A percentile compares a stretch with the other conserved stretches of the same genome.
Evolutionary conservation across 495 filamentous ascomycete genomes (phyloP).

Genomic region (Oidiodendron maius): DNA sequence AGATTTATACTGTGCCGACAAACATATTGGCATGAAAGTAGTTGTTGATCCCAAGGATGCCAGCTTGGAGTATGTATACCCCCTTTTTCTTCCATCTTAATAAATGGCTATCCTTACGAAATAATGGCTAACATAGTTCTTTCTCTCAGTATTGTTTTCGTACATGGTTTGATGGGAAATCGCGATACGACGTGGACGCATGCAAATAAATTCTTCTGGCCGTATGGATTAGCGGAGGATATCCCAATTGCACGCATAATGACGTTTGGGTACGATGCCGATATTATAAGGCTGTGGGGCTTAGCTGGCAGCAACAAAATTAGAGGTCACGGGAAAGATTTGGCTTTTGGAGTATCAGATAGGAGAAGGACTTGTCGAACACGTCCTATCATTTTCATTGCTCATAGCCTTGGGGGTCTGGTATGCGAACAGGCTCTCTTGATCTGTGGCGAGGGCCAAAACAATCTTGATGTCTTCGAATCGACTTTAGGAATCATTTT

Average conservation of each 20-base stretch:
- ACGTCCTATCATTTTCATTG: slow-evolving; percentile 1
- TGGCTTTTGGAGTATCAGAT: background rate
- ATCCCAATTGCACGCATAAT: background rate
- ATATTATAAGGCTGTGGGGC: slow-evolving; percentile 1
- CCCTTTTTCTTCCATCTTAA: too few species aligned
- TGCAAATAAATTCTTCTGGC: background rate
- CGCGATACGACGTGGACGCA: slow-evolving; percentile 2
- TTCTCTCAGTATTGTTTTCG: background rate
- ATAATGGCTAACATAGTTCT: background rate
- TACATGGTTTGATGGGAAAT: slow-evolving; percentile 5
- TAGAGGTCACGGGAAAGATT: slow-evolving; percentile 1
- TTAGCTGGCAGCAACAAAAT: background rate
- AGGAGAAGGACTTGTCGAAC: background rate
- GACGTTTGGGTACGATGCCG: slow-evolving; percentile 9
- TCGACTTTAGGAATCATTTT: slow-evolving; percentile 33
- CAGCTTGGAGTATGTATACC: slow-evolving; percentile 5
- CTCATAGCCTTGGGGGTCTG: slow-evolving; percentile 5
- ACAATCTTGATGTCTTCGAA: slow-evolving; percentile 17
- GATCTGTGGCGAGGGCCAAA: slow-evolving; percentile 17
- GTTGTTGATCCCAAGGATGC: slow-evolving; percentile 4
- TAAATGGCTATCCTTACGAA: background rate
- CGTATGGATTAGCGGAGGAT: background rate
- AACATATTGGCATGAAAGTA: slow-evolving; percentile 3
- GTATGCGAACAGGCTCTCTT: slow-evolving; percentile 18
- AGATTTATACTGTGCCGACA: slow-evolving; percentile 7